A percentile compares a stretch with the other conserved stretches of the same genome.
Conservation (phyloP, 2,329 filamentous ascomycete genomes). For the Fusarium miscanthi region DNA sequence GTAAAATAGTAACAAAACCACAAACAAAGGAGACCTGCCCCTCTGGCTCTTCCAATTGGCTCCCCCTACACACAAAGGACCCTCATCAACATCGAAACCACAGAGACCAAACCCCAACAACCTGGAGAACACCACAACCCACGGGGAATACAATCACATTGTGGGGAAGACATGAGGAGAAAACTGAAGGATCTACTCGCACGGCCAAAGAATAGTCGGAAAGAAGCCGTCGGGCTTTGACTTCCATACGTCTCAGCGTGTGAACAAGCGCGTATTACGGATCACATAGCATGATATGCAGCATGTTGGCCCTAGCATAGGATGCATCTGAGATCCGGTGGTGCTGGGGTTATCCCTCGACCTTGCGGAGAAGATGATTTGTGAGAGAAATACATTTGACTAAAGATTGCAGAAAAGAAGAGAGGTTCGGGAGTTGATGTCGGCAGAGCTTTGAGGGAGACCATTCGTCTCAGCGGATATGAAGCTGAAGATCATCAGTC, state of each 20-base stretch:
- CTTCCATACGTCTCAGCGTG: conserved; percentile 9
- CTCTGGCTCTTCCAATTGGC: background rate
- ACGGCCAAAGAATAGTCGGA: background rate
- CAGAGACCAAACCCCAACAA: background rate
- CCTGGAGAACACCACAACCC: background rate
- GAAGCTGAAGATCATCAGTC: background rate
- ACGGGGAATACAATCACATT: conserved; percentile 6
- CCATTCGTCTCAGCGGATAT: background rate
- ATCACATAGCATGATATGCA: conserved; percentile 4
- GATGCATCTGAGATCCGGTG: conserved; percentile 6
- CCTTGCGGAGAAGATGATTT: conserved; percentile 10
- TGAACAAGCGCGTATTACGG: background rate
- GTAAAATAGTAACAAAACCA: background rate
- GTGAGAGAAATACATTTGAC: background rate
- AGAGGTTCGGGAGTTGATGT: conserved; percentile 2
- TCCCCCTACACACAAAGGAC: background rate
- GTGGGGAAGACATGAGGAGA: conserved; percentile 5
- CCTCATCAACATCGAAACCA: background rate
- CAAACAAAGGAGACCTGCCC: background rate
- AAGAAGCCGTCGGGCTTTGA: conserved; percentile 13
- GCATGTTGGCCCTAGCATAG: background rate
- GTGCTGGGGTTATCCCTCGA: conserved; percentile 4
- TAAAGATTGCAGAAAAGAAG: background rate
- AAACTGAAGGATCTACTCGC: background rate
- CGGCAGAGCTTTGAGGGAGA: background rate